phyloP scores from a whole-genome alignment of 441 rosid genomes.

The Raphanus hybrid region DNA sequence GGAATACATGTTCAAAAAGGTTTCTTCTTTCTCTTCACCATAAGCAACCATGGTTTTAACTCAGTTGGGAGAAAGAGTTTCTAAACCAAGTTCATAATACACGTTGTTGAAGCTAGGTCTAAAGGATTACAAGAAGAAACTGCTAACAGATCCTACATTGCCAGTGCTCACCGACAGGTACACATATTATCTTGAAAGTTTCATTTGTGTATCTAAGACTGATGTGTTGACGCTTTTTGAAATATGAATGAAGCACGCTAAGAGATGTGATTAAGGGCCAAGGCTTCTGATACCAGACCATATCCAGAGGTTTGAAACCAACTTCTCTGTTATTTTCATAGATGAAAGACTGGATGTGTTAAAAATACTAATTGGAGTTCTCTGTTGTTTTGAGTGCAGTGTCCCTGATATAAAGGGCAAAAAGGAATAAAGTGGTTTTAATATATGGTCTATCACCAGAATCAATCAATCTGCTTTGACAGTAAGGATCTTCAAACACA shows the following conservation, averaged over 20 bases:
- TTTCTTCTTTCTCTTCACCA: slow-evolving; percentile 28
- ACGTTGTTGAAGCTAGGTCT: neutral
- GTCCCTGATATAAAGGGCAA: slow-evolving; percentile 62
- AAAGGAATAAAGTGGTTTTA: slow-evolving; percentile 40
- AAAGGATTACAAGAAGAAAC: neutral
- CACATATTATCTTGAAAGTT: neutral
- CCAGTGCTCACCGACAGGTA: slow-evolving; percentile 83
- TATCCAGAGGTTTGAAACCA: slow-evolving; percentile 64
- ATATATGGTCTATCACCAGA: neutral
- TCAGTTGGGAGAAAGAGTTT: neutral
- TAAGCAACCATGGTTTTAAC: neutral
- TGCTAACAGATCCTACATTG: neutral
- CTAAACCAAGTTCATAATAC: neutral
- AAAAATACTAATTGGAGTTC: neutral
- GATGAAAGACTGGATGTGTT: neutral
- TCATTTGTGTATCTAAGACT: neutral
- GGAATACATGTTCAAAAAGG: slow-evolving; percentile 51
- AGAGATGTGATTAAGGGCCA: slow-evolving; percentile 87
- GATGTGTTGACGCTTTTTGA: neutral
- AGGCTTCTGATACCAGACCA: slow-evolving; percentile 89
- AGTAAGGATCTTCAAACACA: neutral
- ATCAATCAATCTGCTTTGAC: neutral
- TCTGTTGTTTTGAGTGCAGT: slow-evolving; percentile 46
- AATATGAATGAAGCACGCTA: slow-evolving; percentile 67
- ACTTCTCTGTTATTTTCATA: neutral